These are phyloP conservation scores for Coemansia sp. DNA, from an alignment of 192 early-diverging fungal species.

Conservation along the genomic window DNA sequence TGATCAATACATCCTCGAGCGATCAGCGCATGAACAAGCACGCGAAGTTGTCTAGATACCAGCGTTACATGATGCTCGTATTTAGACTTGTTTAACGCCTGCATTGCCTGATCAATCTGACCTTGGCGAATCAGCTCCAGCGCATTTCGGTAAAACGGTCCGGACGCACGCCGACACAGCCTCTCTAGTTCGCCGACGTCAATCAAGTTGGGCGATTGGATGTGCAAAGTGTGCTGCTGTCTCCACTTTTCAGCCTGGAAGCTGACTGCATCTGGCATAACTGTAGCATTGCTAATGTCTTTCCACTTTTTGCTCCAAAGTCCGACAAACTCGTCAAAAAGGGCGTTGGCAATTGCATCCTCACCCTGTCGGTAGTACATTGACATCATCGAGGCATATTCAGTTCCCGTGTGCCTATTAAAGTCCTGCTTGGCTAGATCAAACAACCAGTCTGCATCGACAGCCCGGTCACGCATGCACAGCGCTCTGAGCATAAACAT, in stretches of 20 bases:
- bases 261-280: conserved; percentile 24
- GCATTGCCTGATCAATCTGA: conserved; percentile 10
- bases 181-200: conserved; percentile 10
- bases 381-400: conserved; percentile 22
- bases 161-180: conserved; percentile 14
- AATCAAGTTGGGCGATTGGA: conserved; percentile 3
- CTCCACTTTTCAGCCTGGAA: conserved; percentile 28
- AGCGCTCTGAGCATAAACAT: conserved; percentile 14
- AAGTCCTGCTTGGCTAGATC: conserved; percentile 1
- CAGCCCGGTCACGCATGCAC: conserved; percentile 17
- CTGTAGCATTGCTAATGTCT: not conserved
- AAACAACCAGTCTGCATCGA: conserved; percentile 27
- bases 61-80: conserved; percentile 5
- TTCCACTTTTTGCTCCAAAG: conserved; percentile 13
- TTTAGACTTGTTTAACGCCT: conserved; percentile 12
- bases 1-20: conserved; percentile 7
- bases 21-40: conserved; percentile 18
- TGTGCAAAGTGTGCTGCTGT: conserved; percentile 9
- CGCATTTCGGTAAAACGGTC: conserved; percentile 24
- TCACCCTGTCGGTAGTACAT: conserved; percentile 33
- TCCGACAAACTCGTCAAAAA: conserved; percentile 13
- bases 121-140: conserved; percentile 14
- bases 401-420: conserved; percentile 14
- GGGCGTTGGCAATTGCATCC: conserved; percentile 6
- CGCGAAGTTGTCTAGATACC: conserved; percentile 11